phyloP scores from a whole-genome alignment of 164 flowering plant species.

The Liriodendron chinense region DNA sequence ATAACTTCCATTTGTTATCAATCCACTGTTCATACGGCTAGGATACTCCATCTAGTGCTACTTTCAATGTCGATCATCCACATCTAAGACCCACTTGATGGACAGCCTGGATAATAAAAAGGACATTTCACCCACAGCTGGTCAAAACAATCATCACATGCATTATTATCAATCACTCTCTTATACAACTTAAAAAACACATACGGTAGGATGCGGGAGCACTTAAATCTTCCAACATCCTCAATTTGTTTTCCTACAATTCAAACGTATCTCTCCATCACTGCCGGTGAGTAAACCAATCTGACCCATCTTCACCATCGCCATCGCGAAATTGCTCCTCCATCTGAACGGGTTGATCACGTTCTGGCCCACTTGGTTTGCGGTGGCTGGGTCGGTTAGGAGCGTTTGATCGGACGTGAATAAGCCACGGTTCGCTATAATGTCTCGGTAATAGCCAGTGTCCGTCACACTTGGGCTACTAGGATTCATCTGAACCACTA shows the following conservation, averaged over 20 bases:
- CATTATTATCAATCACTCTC: no score
- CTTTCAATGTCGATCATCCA: no score
- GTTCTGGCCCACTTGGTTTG: slow-evolving; percentile 34
- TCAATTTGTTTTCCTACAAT: slow-evolving; percentile 49
- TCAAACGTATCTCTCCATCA: slow-evolving; percentile 47
- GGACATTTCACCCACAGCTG: no score
- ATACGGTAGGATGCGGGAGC: no score
- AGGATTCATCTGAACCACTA: slow-evolving; percentile 46
- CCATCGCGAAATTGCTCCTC: slow-evolving; percentile 38
- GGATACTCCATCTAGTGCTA: no score
- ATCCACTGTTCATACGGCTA: no score
- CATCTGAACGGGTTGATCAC: slow-evolving; percentile 28
- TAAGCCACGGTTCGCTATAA: slow-evolving; percentile 35
- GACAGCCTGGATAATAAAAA: no score
- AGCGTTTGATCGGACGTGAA: slow-evolving; percentile 62
- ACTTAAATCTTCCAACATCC: no score
- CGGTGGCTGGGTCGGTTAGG: slow-evolving; percentile 25
- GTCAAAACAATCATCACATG: no score
- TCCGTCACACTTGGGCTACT: slow-evolving; percentile 32
- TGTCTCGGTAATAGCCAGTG: slow-evolving; percentile 31
- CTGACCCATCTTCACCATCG: slow-evolving; percentile 70
- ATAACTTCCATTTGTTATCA: no score
- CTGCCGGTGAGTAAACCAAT: slow-evolving; percentile 52
- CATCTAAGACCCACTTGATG: no score
- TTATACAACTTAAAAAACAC: no score